phyloP scores from a whole-genome alignment of 768 basidiomycete species.

The Leccinum boreale region DNA sequence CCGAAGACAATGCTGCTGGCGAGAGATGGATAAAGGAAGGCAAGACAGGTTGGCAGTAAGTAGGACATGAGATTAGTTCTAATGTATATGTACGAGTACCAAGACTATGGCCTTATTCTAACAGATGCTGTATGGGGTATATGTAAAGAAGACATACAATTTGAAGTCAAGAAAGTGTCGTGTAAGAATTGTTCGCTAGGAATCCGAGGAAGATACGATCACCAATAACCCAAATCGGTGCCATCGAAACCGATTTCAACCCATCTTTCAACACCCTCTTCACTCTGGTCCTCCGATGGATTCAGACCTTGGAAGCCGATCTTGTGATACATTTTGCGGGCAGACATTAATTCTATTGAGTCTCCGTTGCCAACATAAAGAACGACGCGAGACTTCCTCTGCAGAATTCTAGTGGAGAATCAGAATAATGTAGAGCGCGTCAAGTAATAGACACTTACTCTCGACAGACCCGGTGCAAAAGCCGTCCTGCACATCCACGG shows the following conservation, averaged over 20 bases:
- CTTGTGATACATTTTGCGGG: constrained; percentile 53
- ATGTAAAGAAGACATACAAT: neutral
- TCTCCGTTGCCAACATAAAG: constrained; percentile 68
- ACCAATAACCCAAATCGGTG: constrained; percentile 64
- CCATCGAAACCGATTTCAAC: constrained; percentile 62
- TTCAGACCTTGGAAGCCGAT: constrained; percentile 65
- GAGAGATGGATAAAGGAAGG: constrained; percentile 33
- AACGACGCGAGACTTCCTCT: constrained; percentile 46
- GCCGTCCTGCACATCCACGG: constrained; percentile 55
- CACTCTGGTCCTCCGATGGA: constrained; percentile 19
- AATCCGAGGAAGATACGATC: constrained; percentile 14
- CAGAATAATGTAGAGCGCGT: neutral
- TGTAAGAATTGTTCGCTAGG: neutral
- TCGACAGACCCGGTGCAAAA: constrained; percentile 56
- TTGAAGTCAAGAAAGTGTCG: neutral
- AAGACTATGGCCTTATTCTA: constrained; percentile 1
- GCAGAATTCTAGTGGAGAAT: constrained; percentile 30
- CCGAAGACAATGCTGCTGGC: constrained; percentile 43
- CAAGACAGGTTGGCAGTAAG: constrained; percentile 3
- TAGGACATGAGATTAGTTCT: neutral
- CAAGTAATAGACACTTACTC: constrained; percentile 37
- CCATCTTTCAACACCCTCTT: constrained; percentile 52
- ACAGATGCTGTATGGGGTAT: neutral
- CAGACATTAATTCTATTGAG: constrained; percentile 36
- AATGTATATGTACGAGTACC: neutral